Conservation (phyloP, 1,284 basidiomycete genomes). For the Boletus calvinii region DNA sequence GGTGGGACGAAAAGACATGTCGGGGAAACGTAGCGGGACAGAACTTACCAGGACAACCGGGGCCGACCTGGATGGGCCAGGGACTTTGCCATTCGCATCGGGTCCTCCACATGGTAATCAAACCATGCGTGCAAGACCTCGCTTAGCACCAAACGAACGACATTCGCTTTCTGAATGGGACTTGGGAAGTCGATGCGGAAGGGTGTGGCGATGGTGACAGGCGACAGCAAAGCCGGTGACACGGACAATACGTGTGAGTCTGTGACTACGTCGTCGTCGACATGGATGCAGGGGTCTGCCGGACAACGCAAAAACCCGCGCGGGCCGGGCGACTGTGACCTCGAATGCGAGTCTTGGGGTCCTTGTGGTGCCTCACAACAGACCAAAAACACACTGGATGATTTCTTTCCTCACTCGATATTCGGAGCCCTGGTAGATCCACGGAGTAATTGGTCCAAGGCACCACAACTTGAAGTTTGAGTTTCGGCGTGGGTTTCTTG, state of each 20-base stretch:
- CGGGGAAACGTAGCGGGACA: not conserved
- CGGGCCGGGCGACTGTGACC: too few species aligned
- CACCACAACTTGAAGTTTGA: too few species aligned
- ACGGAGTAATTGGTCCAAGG: too few species aligned
- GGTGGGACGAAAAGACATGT: not conserved
- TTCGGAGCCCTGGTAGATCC: too few species aligned
- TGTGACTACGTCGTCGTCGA: not conserved
- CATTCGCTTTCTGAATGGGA: conserved; percentile 4
- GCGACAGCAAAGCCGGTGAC: not conserved
- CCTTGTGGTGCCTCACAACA: too few species aligned
- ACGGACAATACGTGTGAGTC: not conserved
- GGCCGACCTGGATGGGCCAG: too few species aligned
- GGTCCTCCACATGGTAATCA: not conserved
- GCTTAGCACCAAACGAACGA: not conserved
- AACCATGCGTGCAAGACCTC: not conserved
- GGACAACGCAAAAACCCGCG: too few species aligned
- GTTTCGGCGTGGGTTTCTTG: too few species aligned
- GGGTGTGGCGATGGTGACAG: not conserved
- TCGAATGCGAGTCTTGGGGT: too few species aligned
- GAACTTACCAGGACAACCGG: not conserved
- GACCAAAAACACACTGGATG: too few species aligned
- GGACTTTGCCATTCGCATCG: not conserved
- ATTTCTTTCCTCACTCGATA: too few species aligned
- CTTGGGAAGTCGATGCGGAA: not conserved
- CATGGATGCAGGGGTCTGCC: too few species aligned